Percentiles rank a stretch among this genome's conserved stretches.
Conservation (phyloP, 345 rosid species). For the Euphorbia lathyris region DNA sequence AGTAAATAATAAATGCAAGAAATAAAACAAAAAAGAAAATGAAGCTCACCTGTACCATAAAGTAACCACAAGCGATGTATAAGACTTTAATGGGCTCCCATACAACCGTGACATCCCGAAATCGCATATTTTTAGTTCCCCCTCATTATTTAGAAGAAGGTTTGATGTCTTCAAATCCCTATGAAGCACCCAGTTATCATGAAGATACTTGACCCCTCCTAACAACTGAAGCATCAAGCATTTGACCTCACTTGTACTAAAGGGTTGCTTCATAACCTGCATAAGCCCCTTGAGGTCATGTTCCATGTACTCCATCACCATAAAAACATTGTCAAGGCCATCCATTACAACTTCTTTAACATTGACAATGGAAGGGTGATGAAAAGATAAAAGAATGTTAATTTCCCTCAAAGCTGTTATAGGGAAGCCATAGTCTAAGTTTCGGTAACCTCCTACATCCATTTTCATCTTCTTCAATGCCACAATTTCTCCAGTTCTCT, state of each 20-base stretch:
- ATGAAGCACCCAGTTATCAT: constrained; percentile 89
- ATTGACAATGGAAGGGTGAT: constrained; percentile 68
- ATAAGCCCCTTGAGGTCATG: constrained; percentile 73
- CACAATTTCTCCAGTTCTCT: constrained; percentile 58
- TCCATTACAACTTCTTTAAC: constrained; percentile 84
- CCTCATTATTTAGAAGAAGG: constrained; percentile 72
- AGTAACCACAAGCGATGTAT: constrained; percentile 73
- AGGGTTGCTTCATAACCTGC: constrained; percentile 65
- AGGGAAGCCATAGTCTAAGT: constrained; percentile 66
- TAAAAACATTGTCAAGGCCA: constrained; percentile 55
- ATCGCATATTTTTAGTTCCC: constrained; percentile 80
- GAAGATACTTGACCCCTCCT: constrained; percentile 82
- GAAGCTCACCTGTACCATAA: constrained; percentile 75
- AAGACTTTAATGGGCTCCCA: constrained; percentile 81
- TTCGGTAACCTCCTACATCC: constrained; percentile 14
- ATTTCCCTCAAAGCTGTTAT: constrained; percentile 82
- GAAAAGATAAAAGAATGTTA: constrained; percentile 67
- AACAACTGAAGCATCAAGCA: constrained; percentile 81
- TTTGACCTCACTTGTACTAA: constrained; percentile 86
- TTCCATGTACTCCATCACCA: constrained; percentile 95
- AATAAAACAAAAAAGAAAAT: background rate
- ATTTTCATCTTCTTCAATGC: constrained; percentile 78
- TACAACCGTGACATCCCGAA: constrained; percentile 86
- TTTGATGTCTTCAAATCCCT: constrained; percentile 89
- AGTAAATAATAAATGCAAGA: background rate